Evolutionary conservation across 345 rosid genomes (phyloP).

Genomic region (Stellera chamaejasme): DNA sequence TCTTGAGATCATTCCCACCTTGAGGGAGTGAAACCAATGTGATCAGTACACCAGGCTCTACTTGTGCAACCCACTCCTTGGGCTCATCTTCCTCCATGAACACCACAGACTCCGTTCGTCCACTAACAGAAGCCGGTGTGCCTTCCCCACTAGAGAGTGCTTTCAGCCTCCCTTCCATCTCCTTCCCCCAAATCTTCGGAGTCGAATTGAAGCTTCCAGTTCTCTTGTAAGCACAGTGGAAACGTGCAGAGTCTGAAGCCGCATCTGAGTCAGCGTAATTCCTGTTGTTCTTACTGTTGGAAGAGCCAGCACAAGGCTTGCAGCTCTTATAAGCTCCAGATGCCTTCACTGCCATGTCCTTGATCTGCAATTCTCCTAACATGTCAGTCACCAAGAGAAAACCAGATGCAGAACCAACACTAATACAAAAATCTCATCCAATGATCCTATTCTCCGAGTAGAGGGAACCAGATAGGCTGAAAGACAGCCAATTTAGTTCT

Average conservation of each 20-base stretch:
- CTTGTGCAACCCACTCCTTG: conserved; percentile 99
- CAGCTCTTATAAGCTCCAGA: conserved; percentile 87
- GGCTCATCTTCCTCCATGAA: conserved; percentile 86
- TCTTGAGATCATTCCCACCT: conserved; percentile 91
- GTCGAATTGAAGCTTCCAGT: conserved; percentile 61
- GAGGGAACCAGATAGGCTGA: background rate
- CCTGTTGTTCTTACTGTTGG: conserved; percentile 39
- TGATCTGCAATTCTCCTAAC: conserved; percentile 39
- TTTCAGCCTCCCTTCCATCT: conserved; percentile 72
- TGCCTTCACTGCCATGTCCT: conserved; percentile 92
- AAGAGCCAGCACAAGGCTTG: conserved; percentile 78
- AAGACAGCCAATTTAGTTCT: background rate
- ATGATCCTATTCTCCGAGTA: background rate
- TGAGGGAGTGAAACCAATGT: conserved; percentile 81
- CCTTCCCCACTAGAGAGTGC: conserved; percentile 89
- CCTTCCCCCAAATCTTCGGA: conserved; percentile 64
- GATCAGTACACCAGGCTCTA: conserved; percentile 97
- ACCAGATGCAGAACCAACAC: background rate
- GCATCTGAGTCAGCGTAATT: conserved; percentile 52
- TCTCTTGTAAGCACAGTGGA: conserved; percentile 62
- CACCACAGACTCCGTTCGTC: conserved; percentile 70
- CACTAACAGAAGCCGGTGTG: conserved; percentile 77
- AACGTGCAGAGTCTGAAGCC: conserved; percentile 58
- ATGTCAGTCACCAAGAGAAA: background rate
- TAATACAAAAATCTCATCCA: conserved; percentile 5